These are phyloP conservation scores for Fraxinus angustifolia DNA, from an alignment of 305 asterid genomes.

Conservation along the genomic window DNA sequence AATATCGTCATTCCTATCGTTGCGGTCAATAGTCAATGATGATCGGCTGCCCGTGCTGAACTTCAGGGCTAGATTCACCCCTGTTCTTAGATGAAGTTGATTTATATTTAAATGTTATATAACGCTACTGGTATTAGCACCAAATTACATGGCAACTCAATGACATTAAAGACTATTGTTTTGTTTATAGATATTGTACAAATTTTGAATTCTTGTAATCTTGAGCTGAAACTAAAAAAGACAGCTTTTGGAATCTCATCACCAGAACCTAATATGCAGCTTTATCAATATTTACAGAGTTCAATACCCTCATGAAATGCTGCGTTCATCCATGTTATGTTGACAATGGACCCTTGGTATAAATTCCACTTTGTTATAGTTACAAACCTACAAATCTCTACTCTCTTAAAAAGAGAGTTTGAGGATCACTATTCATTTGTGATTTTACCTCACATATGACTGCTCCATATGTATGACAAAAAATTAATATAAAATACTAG, in stretches of 20 bases:
- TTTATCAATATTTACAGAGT: not conserved
- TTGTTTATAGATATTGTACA: not conserved
- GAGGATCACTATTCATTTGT: too few species aligned
- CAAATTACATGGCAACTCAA: not conserved
- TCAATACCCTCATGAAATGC: not conserved
- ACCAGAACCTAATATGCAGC: not conserved
- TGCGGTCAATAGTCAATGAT: too few species aligned
- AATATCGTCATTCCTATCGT: too few species aligned
- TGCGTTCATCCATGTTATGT: not conserved
- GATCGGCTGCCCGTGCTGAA: too few species aligned
- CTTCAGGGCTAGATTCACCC: constrained; percentile 24
- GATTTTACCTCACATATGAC: too few species aligned
- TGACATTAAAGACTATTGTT: not conserved
- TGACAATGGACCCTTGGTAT: not conserved
- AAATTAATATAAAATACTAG: too few species aligned
- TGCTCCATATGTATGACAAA: too few species aligned
- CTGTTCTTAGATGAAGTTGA: constrained; percentile 21
- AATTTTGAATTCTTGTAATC: not conserved
- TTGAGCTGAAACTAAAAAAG: not conserved
- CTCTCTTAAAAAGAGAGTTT: too few species aligned
- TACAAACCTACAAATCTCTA: not conserved
- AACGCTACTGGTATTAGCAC: too few species aligned
- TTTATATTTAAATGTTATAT: not conserved
- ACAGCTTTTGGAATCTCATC: not conserved
- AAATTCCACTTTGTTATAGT: not conserved